These are phyloP conservation scores for Phaeotremella fagi DNA, from an alignment of 768 basidiomycete genomes.

Conservation along the genomic window DNA sequence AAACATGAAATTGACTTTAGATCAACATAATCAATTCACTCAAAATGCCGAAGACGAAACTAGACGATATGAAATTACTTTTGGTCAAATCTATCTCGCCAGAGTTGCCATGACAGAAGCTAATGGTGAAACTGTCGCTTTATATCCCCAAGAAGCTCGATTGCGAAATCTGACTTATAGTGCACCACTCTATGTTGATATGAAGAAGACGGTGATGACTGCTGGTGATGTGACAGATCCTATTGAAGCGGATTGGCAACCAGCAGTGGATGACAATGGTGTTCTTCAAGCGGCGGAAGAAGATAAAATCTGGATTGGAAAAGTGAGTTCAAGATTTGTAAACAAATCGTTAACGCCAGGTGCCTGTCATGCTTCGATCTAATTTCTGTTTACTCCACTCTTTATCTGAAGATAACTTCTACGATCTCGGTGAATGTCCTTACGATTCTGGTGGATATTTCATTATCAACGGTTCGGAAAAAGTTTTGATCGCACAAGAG, in stretches of 20 bases:
- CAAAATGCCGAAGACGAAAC: slow-evolving; percentile 62
- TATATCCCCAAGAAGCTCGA: slow-evolving; percentile 95
- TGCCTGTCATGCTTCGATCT: slow-evolving; percentile 95
- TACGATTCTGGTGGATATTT: slow-evolving; percentile 98
- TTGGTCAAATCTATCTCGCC: slow-evolving; percentile 95
- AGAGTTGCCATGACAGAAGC: slow-evolving; percentile 90
- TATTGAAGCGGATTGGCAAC: slow-evolving; percentile 64
- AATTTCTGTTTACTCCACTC: slow-evolving; percentile 87
- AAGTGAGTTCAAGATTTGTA: slow-evolving; percentile 24
- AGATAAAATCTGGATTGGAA: slow-evolving; percentile 77
- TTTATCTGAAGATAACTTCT: slow-evolving; percentile 72
- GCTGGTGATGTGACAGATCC: slow-evolving; percentile 69
- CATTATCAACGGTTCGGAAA: slow-evolving; percentile 98
- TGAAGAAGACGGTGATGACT: slow-evolving; percentile 76
- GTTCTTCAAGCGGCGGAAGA: slow-evolving; percentile 28
- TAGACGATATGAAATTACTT: slow-evolving; percentile 90
- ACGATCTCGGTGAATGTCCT: slow-evolving; percentile 93
- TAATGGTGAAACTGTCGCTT: slow-evolving; percentile 85
- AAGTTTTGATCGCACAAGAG: slow-evolving; percentile 99
- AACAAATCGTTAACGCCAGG: slow-evolving; percentile 53
- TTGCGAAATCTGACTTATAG: slow-evolving; percentile 94
- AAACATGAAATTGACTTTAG: slow-evolving; percentile 87
- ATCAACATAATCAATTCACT: slow-evolving; percentile 93
- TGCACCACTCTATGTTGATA: slow-evolving; percentile 89
- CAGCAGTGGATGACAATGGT: slow-evolving; percentile 35